These are phyloP conservation scores for Lactifluus pinguis DNA, from an alignment of 768 basidiomycete species.

Conservation along the genomic window DNA sequence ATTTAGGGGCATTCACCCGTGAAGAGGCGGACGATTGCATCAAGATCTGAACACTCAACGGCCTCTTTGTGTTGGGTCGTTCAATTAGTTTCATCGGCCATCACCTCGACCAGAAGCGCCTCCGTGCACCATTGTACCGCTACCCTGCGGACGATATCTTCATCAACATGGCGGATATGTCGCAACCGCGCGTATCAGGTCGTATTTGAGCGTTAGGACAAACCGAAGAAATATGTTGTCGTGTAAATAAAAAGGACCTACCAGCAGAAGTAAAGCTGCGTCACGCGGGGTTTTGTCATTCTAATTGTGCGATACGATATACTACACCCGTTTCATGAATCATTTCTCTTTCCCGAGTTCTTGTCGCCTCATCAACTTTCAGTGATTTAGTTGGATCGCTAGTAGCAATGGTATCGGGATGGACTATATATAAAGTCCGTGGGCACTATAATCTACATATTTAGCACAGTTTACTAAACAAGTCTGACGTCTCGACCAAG, in stretches of 20 bases:
- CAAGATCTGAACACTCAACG: conserved; percentile 93
- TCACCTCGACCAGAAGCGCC: conserved; percentile 93
- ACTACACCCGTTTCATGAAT: conserved; percentile 6
- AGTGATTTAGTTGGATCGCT: not conserved
- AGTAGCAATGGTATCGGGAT: not conserved
- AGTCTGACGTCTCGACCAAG: not conserved
- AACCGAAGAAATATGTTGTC: not conserved
- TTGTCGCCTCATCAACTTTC: not conserved
- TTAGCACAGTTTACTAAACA: too few species aligned
- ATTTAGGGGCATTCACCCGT: conserved; percentile 87
- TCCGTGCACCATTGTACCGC: conserved; percentile 87
- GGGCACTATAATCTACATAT: not conserved
- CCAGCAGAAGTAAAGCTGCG: not conserved
- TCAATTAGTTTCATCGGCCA: conserved; percentile 97
- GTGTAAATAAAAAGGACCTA: conserved; percentile 4
- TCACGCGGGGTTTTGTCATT: not conserved
- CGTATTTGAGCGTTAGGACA: conserved; percentile 21
- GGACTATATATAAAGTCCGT: not conserved
- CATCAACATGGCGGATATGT: conserved; percentile 85
- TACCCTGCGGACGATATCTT: conserved; percentile 94
- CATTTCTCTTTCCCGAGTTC: not conserved
- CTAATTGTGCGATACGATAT: conserved; percentile 4
- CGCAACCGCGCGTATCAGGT: conserved; percentile 72
- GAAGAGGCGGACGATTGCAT: conserved; percentile 98
- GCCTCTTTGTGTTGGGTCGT: conserved; percentile 93